Evolutionary conservation across 1,139 yeast genomes (phyloP), one percentile per base, ranked within the genome.

Genomic region (Yamadazyma triangularis): DNA sequence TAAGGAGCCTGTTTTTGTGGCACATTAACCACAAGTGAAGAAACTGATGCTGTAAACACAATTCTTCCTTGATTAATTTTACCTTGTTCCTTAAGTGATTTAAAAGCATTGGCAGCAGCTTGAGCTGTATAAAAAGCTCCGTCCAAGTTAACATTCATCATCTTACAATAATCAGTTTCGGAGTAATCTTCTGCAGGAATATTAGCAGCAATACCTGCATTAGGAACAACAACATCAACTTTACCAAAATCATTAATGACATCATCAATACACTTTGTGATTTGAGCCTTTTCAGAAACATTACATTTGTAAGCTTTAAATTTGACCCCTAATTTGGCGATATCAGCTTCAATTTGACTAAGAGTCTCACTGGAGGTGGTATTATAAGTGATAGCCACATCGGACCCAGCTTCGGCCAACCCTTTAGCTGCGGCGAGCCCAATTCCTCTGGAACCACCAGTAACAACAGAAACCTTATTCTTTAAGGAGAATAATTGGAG

Each of bases 1-100:
- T 75, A 75, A 1, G 79, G 67, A 4, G 76, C 60, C 57, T 74
- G 77, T 40, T 66, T 60, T 47, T 70, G 71, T 13, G 77, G 80
- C 28, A 62, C 60, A 47, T 75, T 75, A 33, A 69, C 73, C 26
- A 75, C 60, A 41, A 67, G 62, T 2, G 23, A 63, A 55, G 32
- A 55, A 47, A 32, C 57, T 24, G 57, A 51, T 3, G 57, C 57
- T 2, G 60, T 55, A 26, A 53, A 50, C 2, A 55, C 45, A 27
- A 55, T 52, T 15, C 45, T 39, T 2, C 60, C 60, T 26, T 45
- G 40, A 11, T 50, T 51, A 4, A 40, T 18, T 11, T 22, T 28
- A 7, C 42, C 43, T 7, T 23, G 16, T 3, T 25, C 32, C 12
- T 62, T 61, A 47, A 73, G 71, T 33, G 57, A 56, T 42, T 64